These are phyloP conservation scores for Teratosphaeria pseudoeucalypti DNA, from an alignment of 2,329 filamentous ascomycete species.

Conservation along the genomic window DNA sequence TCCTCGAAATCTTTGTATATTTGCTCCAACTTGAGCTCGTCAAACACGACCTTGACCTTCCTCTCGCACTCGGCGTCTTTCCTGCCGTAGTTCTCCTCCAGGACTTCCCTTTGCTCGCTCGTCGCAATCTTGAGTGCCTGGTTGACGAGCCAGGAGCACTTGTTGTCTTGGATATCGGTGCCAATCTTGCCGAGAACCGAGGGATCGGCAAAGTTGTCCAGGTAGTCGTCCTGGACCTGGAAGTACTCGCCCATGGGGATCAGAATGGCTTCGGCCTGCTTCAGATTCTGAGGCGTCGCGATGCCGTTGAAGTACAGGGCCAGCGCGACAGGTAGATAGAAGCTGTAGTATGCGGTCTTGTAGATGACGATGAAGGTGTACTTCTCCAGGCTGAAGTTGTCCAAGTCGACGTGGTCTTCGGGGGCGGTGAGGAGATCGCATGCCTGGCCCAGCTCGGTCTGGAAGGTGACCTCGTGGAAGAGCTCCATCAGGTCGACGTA, in stretches of 20 bases:
- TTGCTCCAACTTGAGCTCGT: constrained; percentile 74
- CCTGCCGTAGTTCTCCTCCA: constrained; percentile 87
- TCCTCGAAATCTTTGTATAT: constrained; percentile 86
- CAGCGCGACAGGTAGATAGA: constrained; percentile 92
- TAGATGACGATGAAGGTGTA: constrained; percentile 98
- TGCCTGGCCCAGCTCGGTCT: constrained; percentile 91
- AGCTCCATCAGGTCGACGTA: constrained; percentile 91
- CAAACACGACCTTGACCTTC: constrained; percentile 77
- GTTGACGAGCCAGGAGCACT: constrained; percentile 98
- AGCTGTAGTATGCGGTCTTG: constrained; percentile 99
- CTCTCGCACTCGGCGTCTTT: constrained; percentile 79
- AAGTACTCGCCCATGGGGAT: constrained; percentile 98
- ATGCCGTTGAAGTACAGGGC: constrained; percentile 76
- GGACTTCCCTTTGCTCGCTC: constrained; percentile 73
- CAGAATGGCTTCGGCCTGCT: constrained; percentile 80
- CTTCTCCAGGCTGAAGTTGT: constrained; percentile 92
- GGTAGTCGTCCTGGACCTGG: constrained; percentile 97
- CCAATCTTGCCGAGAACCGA: constrained; percentile 95
- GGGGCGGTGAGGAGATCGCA: constrained; percentile 93
- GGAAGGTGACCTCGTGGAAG: constrained; percentile 87
- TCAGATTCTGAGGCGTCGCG: constrained; percentile 79
- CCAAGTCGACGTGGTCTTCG: constrained; percentile 82
- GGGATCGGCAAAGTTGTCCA: constrained; percentile 93
- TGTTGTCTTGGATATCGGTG: constrained; percentile 98
- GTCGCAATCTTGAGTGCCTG: constrained; percentile 72